Conservation (phyloP, 495 filamentous ascomycete genomes). For the Talaromyces trachyspermus region DNA sequence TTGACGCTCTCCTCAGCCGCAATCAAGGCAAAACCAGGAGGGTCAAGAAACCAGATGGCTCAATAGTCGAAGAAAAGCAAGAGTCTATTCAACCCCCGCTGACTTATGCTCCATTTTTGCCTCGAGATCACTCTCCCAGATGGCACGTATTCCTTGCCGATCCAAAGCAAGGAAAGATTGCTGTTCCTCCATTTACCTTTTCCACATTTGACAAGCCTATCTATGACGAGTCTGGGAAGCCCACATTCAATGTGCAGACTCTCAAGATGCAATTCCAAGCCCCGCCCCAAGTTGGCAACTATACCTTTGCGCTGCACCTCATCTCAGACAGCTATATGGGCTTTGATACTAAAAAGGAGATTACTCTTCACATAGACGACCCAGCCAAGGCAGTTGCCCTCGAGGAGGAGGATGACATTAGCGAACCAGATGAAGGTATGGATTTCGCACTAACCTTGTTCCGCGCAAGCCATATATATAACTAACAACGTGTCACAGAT, state of each 20-base stretch:
- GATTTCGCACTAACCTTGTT: slow-evolving; percentile 12
- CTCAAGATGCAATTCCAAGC: slow-evolving; percentile 97
- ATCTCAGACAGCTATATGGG: slow-evolving; percentile 92
- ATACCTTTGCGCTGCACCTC: slow-evolving; percentile 85
- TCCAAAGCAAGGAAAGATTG: slow-evolving; percentile 86
- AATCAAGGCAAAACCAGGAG: slow-evolving; percentile 53
- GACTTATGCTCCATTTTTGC: slow-evolving; percentile 80
- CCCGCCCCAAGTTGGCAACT: slow-evolving; percentile 84
- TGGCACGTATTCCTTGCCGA: slow-evolving; percentile 95
- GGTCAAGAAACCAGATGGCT: slow-evolving; percentile 51
- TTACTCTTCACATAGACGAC: slow-evolving; percentile 85
- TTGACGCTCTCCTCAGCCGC: slow-evolving; percentile 79
- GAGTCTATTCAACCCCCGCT: slow-evolving; percentile 72
- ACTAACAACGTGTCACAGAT: slow-evolving; percentile 48
- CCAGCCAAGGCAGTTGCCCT: slow-evolving; percentile 74
- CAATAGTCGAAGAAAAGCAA: slow-evolving; percentile 35
- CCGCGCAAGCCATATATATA: background rate
- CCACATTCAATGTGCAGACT: slow-evolving; percentile 88
- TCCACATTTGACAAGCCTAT: slow-evolving; percentile 82
- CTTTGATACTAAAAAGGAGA: slow-evolving; percentile 81
- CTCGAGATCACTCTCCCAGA: slow-evolving; percentile 77
- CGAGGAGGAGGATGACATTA: slow-evolving; percentile 79
- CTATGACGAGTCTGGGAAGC: slow-evolving; percentile 62
- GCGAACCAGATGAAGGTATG: slow-evolving; percentile 94
- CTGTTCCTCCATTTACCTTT: slow-evolving; percentile 90